phyloP scores from a whole-genome alignment of 1,284 basidiomycete genomes.

The Trichosporon sp. region DNA sequence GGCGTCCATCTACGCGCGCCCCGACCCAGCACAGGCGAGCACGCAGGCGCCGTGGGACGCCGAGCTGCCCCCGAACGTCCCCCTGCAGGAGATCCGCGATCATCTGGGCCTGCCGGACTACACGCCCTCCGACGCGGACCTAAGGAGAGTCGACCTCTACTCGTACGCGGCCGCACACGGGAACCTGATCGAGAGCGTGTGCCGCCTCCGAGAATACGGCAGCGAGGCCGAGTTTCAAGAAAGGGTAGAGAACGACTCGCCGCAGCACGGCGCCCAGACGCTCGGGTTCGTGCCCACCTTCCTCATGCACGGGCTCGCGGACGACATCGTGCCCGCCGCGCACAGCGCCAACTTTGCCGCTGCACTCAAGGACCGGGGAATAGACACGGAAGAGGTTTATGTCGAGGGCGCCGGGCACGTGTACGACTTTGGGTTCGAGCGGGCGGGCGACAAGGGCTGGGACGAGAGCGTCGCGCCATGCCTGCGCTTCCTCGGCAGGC shows the following conservation, averaged over 20 bases:
- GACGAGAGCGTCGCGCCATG: slow-evolving; percentile 24
- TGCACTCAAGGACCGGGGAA: slow-evolving; percentile 18
- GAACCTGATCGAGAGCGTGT: slow-evolving; percentile 17
- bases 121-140: neutral
- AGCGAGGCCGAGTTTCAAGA: slow-evolving; percentile 16
- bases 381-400: slow-evolving; percentile 20
- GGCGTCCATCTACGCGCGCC: neutral
- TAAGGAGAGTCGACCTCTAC: slow-evolving; percentile 13
- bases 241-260: slow-evolving; percentile 13
- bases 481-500: slow-evolving; percentile 27
- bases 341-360: slow-evolving; percentile 22
- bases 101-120: slow-evolving; percentile 12
- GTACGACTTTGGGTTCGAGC: slow-evolving; percentile 29
- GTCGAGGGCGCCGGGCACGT: slow-evolving; percentile 21
- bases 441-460: slow-evolving; percentile 26
- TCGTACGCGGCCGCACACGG: slow-evolving; percentile 11
- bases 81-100: slow-evolving; percentile 8
- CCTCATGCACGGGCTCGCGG: slow-evolving; percentile 30
- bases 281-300: slow-evolving; percentile 28
- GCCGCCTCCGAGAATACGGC: slow-evolving; percentile 16
- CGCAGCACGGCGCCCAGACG: slow-evolving; percentile 13
- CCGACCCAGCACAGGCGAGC: neutral
- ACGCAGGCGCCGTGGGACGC: slow-evolving; percentile 13
- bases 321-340: slow-evolving; percentile 22
- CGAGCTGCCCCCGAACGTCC: slow-evolving; percentile 16